These are phyloP conservation scores for Leucogyrophana mollusca DNA, from an alignment of 768 basidiomycete species.

Conservation along the genomic window DNA sequence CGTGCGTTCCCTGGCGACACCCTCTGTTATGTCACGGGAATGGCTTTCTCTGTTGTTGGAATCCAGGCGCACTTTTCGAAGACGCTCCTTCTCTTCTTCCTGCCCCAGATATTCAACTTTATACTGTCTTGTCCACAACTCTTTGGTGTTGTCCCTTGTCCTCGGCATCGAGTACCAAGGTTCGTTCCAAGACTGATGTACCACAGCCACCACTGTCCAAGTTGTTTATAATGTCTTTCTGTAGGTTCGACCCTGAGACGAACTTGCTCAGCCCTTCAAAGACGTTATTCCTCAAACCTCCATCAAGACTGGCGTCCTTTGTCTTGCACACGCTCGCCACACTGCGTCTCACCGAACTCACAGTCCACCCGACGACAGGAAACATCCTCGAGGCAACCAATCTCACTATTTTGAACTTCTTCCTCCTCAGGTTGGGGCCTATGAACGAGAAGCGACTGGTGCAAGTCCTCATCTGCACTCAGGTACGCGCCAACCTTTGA, in stretches of 20 bases:
- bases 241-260: conserved; percentile 72
- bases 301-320: conserved; percentile 51
- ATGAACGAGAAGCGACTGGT: conserved; percentile 85
- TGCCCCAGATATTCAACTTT: conserved; percentile 99
- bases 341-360: conserved; percentile 68
- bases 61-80: conserved; percentile 98
- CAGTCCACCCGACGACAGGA: conserved; percentile 50
- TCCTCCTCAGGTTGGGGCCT: conserved; percentile 77
- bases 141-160: conserved; percentile 91
- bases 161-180: conserved; percentile 91
- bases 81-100: conserved; percentile 92
- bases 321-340: conserved; percentile 58
- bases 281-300: conserved; percentile 56
- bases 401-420: conserved; percentile 86
- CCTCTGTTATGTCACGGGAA: conserved; percentile 94
- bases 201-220: too few species aligned
- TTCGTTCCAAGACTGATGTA: conserved; percentile 33
- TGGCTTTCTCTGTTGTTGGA: conserved; percentile 98
- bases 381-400: conserved; percentile 76
- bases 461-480: conserved; percentile 66
- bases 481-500: conserved; percentile 44
- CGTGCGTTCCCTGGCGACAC: conserved; percentile 95
- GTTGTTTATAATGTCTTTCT: too few species aligned
- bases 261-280: conserved; percentile 80
- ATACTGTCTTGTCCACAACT: conserved; percentile 91